These are phyloP conservation scores for Fraxinus anomala DNA, from an alignment of 257 asterid species.

Conservation along the genomic window DNA sequence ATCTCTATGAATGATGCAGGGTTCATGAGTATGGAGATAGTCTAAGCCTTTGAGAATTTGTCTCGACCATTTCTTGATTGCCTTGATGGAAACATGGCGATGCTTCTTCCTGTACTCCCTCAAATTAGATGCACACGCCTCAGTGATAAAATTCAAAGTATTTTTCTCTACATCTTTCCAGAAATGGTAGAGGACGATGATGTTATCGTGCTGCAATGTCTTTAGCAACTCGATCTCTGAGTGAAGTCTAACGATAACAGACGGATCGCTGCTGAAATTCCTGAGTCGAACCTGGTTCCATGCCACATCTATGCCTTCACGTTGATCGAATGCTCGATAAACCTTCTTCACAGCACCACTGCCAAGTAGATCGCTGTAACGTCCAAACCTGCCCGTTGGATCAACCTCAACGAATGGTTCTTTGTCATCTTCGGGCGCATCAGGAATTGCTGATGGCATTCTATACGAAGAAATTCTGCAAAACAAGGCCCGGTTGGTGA, in stretches of 20 bases:
- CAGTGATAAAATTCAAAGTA: constrained; percentile 35
- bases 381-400: constrained; percentile 31
- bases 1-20: constrained; percentile 38
- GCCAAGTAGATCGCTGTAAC: constrained; percentile 28
- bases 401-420: constrained; percentile 32
- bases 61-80: constrained; percentile 37
- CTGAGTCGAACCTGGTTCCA: constrained; percentile 35
- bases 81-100: constrained; percentile 33
- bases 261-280: constrained; percentile 31
- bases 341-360: constrained; percentile 32
- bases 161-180: constrained; percentile 33
- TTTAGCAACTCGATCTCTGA: constrained; percentile 30
- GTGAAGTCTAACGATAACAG: constrained; percentile 21
- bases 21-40: constrained; percentile 38
- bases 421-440: not conserved
- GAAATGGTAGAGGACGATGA: constrained; percentile 27
- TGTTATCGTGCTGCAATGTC: constrained; percentile 26
- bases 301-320: constrained; percentile 31
- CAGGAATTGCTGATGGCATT: not conserved
- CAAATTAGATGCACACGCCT: constrained; percentile 32
- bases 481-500: not conserved
- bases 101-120: constrained; percentile 42
- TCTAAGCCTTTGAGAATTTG: constrained; percentile 36
- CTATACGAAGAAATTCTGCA: not conserved
- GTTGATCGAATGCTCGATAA: constrained; percentile 34